These are phyloP conservation scores for Aquilaria sinensis DNA, from an alignment of 345 rosid species.

Conservation along the genomic window DNA sequence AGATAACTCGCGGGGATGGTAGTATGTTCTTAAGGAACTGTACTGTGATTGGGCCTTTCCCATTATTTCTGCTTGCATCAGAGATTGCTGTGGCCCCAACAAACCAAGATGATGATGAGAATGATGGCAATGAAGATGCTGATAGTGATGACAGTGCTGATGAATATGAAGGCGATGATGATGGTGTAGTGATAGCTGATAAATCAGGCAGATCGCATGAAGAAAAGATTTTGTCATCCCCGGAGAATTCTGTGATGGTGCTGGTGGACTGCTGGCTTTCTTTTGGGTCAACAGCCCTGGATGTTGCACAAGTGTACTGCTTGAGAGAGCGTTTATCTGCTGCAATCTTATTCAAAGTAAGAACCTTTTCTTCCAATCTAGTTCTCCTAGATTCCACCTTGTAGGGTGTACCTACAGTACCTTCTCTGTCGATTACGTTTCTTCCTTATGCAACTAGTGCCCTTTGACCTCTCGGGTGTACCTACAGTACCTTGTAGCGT, in stretches of 20 bases:
- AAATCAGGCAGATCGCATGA: slow-evolving; percentile 26
- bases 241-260: slow-evolving; percentile 57
- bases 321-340: slow-evolving; percentile 71
- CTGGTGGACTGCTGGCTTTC: slow-evolving; percentile 82
- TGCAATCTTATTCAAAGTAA: slow-evolving; percentile 70
- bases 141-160: slow-evolving; percentile 36
- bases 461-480: too few species aligned
- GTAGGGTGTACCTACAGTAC: too few species aligned
- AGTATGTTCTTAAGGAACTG: slow-evolving; percentile 69
- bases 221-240: slow-evolving; percentile 61
- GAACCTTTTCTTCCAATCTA: slow-evolving; percentile 1
- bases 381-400: too few species aligned
- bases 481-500: too few species aligned
- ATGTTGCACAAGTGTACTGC: slow-evolving; percentile 87
- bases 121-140: slow-evolving; percentile 28
- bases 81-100: slow-evolving; percentile 81
- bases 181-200: slow-evolving; percentile 28
- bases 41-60: slow-evolving; percentile 66
- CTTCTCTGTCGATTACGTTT: neutral
- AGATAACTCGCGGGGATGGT: slow-evolving; percentile 82
- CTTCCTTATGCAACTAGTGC: neutral
- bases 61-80: slow-evolving; percentile 61
- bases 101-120: slow-evolving; percentile 21
- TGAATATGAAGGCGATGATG: slow-evolving; percentile 42
- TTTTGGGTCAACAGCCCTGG: slow-evolving; percentile 64